phyloP scores from a whole-genome alignment of 2,329 filamentous ascomycete species.

The Cordyceps cicadae region DNA sequence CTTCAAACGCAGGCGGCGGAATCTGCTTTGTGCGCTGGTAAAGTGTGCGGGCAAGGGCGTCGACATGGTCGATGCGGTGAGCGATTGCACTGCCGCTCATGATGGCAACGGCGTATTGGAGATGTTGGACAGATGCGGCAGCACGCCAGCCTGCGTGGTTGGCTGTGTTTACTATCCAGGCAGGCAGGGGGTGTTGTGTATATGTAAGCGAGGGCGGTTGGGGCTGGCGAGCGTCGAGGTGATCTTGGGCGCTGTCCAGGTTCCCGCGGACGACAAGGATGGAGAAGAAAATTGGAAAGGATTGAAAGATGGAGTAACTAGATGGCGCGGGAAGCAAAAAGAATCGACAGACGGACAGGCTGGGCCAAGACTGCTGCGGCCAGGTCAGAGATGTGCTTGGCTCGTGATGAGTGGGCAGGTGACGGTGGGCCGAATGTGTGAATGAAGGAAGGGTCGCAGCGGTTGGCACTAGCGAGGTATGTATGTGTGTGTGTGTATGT shows the following conservation, averaged over 20 bases:
- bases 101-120: neutral
- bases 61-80: slow-evolving; percentile 46
- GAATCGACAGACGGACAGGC: neutral
- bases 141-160: neutral
- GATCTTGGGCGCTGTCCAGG: neutral
- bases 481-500: too few relatives aligned
- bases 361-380: neutral
- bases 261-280: neutral
- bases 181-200: neutral
- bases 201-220: neutral
- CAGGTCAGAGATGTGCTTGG: neutral
- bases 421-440: slow-evolving; percentile 1
- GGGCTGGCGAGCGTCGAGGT: neutral
- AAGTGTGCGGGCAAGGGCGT: slow-evolving; percentile 46
- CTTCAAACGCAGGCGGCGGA: slow-evolving; percentile 39
- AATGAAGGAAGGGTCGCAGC: neutral
- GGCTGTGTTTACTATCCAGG: neutral
- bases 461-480: too few relatives aligned
- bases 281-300: neutral
- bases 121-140: neutral
- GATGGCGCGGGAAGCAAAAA: neutral
- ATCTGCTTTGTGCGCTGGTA: slow-evolving; percentile 43
- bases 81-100: slow-evolving; percentile 18
- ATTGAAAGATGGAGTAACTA: neutral
- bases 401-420: slow-evolving; percentile 6